Evolutionary conservation across 805 yeast species (phyloP).

Genomic region (Tetrapisispora phaffii): DNA sequence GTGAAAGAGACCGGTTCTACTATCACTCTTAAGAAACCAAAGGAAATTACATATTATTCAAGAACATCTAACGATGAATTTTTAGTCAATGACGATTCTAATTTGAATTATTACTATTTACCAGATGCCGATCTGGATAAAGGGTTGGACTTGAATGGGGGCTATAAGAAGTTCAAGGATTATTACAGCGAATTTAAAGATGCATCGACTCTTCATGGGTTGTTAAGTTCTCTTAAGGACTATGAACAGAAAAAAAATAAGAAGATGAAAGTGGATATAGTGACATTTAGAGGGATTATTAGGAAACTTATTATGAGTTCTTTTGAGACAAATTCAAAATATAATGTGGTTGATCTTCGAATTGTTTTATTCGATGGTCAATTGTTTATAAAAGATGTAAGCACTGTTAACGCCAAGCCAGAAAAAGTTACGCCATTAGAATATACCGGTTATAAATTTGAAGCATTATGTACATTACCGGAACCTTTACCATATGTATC

Average conservation of each 20-base stretch:
- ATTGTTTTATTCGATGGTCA: conserved; percentile 68
- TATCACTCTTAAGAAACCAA: conserved; percentile 75
- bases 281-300: conserved; percentile 79
- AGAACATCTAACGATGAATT: conserved; percentile 48
- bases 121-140: conserved; percentile 65
- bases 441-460: conserved; percentile 79
- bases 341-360: conserved; percentile 47
- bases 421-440: conserved; percentile 5
- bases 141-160: conserved; percentile 52
- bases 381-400: conserved; percentile 47
- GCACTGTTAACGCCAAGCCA: conserved; percentile 21
- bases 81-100: conserved; percentile 39
- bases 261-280: conserved; percentile 48
- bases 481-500: conserved; percentile 66
- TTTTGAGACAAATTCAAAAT: conserved; percentile 42
- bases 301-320: conserved; percentile 47
- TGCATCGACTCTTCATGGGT: conserved; percentile 35
- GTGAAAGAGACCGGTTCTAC: conserved; percentile 43
- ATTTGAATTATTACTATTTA: conserved; percentile 65
- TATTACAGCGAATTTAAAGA: conserved; percentile 42
- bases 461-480: conserved; percentile 60
- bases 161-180: conserved; percentile 51
- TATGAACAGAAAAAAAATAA: conserved; percentile 41
- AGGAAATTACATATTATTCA: conserved; percentile 63
- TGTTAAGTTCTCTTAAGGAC: conserved; percentile 44